Percentiles rank a stretch among this genome's conserved stretches.
These are phyloP conservation scores for Aspergillus panamensis DNA, from an alignment of 495 filamentous ascomycete species.

Conservation along the genomic window DNA sequence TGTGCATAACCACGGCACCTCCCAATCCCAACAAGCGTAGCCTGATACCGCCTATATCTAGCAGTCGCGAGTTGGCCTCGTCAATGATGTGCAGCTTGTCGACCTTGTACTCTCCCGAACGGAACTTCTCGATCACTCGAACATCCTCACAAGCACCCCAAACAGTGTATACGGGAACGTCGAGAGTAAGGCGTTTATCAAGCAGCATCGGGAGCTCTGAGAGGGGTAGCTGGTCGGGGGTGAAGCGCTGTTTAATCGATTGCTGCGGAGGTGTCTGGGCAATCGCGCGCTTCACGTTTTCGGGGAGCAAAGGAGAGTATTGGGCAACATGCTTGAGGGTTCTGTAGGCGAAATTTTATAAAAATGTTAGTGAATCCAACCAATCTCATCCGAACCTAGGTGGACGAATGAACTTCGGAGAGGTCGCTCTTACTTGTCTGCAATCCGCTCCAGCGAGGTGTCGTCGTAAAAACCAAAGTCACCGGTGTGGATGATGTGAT, in stretches of 20 bases:
- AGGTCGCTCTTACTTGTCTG: slow-evolving; percentile 78
- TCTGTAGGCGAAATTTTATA: slow-evolving; percentile 45
- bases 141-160: slow-evolving; percentile 99
- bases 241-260: slow-evolving; percentile 77
- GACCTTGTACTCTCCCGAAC: slow-evolving; percentile 97
- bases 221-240: slow-evolving; percentile 77
- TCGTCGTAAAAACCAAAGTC: slow-evolving; percentile 99
- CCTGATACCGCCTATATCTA: slow-evolving; percentile 95
- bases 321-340: slow-evolving; percentile 97
- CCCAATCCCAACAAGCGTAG: slow-evolving; percentile 90
- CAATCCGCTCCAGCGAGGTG: slow-evolving; percentile 91
- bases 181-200: slow-evolving; percentile 78
- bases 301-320: slow-evolving; percentile 91
- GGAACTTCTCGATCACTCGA: slow-evolving; percentile 94
- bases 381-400: background rate
- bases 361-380: slow-evolving; percentile 14
- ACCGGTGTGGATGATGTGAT: slow-evolving; percentile 96
- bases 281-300: slow-evolving; percentile 83
- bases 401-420: background rate
- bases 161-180: slow-evolving; percentile 96
- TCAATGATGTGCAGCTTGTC: slow-evolving; percentile 97
- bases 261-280: slow-evolving; percentile 58
- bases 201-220: slow-evolving; percentile 94
- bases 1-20: slow-evolving; percentile 99
- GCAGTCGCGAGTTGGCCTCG: slow-evolving; percentile 88